These are phyloP conservation scores for Ceratopteris richardii DNA, from an alignment of 75 land plant genomes.

Conservation along the genomic window DNA sequence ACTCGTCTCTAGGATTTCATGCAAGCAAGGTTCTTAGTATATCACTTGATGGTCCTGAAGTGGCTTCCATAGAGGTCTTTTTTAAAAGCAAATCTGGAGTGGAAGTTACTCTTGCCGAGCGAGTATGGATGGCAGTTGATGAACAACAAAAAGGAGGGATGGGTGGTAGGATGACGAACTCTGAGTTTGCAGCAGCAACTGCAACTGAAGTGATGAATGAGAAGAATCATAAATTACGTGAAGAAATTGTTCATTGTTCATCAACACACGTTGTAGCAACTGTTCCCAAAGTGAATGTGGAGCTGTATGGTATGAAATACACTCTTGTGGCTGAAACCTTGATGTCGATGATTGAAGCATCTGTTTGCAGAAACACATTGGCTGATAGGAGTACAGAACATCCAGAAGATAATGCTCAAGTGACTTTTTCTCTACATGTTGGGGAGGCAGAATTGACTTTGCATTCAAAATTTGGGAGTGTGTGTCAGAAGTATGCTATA, in stretches of 20 bases:
- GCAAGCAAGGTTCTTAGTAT: slow-evolving; percentile 8
- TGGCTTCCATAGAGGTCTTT: not conserved
- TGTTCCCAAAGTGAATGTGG: slow-evolving; percentile 32
- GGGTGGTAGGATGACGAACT: slow-evolving; percentile 28
- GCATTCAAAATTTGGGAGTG: slow-evolving; percentile 37
- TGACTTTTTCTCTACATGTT: not conserved
- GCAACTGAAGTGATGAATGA: slow-evolving; percentile 43
- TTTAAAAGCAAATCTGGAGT: not conserved
- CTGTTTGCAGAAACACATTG: not conserved
- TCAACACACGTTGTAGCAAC: slow-evolving; percentile 30
- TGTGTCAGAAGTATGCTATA: slow-evolving; percentile 38
- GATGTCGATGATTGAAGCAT: slow-evolving; percentile 15
- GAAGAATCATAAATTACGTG: slow-evolving; percentile 25
- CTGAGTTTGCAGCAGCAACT: slow-evolving; percentile 65
- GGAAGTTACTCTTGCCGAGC: slow-evolving; percentile 44
- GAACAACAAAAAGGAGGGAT: slow-evolving; percentile 29
- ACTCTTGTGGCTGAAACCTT: slow-evolving; percentile 24
- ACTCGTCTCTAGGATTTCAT: not conserved
- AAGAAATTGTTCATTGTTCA: slow-evolving; percentile 55
- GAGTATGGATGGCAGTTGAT: slow-evolving; percentile 46
- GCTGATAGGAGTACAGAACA: not conserved
- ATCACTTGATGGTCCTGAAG: not conserved
- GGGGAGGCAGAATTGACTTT: not conserved
- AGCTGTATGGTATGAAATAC: slow-evolving; percentile 26
- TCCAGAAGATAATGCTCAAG: slow-evolving; percentile 1